Evolutionary conservation across 2,329 filamentous ascomycete species (phyloP), one percentile per base, ranked within the genome.

Genomic region (Alternaria postmessia): DNA sequence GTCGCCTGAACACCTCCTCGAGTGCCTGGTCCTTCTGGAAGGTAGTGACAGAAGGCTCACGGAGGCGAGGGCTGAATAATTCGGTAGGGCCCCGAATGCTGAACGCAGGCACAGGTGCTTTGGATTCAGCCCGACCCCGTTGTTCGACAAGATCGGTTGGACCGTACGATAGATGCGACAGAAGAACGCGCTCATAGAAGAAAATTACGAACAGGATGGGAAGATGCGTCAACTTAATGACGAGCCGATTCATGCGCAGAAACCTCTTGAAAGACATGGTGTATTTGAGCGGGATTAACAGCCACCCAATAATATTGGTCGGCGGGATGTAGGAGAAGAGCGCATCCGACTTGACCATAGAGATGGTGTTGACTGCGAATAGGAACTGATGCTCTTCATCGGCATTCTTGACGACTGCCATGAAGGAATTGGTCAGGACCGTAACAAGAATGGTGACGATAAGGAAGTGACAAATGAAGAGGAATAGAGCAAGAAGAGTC

Each of bases 301-400:
- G 75, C 94, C 94, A 98, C 1, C 92, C 94, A 64, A 97, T 86
- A 30, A 97, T 91, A 74, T 98, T 98, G 14, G 91, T 90, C 0
- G 94, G 94, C 1, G 94, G 91, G 62, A 97, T 87, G 75, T 97
- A 97, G 4, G 93, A 96, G 82, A 98, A 98, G 0, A 97, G 83
- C 0, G 93, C 91, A 76, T 98, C 94, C n/a, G 95, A 97, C 78
- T 97, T 98, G 66, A 97, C 94, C 92, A 97, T 96, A 5, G 93
- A 96, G 51, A 97, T 96, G 5, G 94, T 96, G 75, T 97, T 98
- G 77, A 98, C 93, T 0, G 94, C 94, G 73, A 98, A 97, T 3
- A 97, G 81, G 75, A 97, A 97, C 66, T 89, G 88, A 69, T 97
- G 94, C 79, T 97, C 94, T 76, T 97, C 91, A 55, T 93, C 92